These are phyloP conservation scores for Aspergillus texensis DNA, from an alignment of 2,329 filamentous ascomycete genomes.

Conservation along the genomic window DNA sequence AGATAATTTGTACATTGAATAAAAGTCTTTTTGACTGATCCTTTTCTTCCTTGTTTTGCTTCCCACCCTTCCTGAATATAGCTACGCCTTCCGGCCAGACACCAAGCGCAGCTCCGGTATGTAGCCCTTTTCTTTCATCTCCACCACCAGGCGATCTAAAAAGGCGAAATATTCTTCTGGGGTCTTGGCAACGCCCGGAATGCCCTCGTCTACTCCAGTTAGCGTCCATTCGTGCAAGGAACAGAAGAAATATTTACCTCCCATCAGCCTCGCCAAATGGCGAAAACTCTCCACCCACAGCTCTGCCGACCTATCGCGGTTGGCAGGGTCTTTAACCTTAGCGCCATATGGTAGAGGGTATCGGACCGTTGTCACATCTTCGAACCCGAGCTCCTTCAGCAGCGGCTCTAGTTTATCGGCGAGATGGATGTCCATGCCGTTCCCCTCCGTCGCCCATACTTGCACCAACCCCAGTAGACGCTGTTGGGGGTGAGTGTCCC, in stretches of 20 bases:
- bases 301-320: constrained; percentile 10
- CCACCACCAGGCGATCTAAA: constrained; percentile 12
- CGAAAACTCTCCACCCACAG: constrained; percentile 13
- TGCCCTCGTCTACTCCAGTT: constrained; percentile 9
- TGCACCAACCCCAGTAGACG: constrained; percentile 11
- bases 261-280: constrained; percentile 16
- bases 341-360: constrained; percentile 16
- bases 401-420: constrained; percentile 13
- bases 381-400: constrained; percentile 6
- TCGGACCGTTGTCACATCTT: constrained; percentile 8
- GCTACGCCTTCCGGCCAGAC: constrained; percentile 5
- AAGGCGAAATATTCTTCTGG: constrained; percentile 13
- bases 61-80: background rate
- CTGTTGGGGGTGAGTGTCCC: constrained; percentile 6
- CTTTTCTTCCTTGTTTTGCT: background rate
- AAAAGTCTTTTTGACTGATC: background rate
- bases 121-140: constrained; percentile 17
- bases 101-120: constrained; percentile 13
- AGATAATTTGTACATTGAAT: background rate
- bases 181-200: constrained; percentile 14
- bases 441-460: constrained; percentile 13
- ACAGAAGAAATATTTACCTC: constrained; percentile 3
- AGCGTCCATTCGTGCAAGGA: background rate
- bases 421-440: constrained; percentile 16
- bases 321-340: constrained; percentile 2